Base-by-base conservation (phyloP, 2,329 filamentous ascomycete genomes). In the Diplodia mutila region DNA sequence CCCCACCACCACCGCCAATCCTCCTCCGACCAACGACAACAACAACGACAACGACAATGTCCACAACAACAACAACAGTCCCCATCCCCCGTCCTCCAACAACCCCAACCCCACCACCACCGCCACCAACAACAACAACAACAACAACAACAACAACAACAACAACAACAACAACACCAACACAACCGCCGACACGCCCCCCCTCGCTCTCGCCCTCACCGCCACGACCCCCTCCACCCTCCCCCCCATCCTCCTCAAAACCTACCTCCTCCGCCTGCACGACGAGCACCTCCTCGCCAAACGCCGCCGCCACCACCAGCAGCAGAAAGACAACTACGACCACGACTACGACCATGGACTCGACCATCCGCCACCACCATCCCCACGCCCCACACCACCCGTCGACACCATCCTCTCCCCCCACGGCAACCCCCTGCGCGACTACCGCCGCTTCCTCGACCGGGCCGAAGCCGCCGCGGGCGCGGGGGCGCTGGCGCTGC, bases 361-460 rank as follows among this genome's bases (percentile, higher is more conserved):
- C n/a, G 14, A n/a, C 39, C 39, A 7, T 3, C 32, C 2, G 7
- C 48, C 21, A 51, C 48, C 23, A 2, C n/a, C 6, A 12, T 5
- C n/a, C 27, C 51, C 5, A 7, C 16, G 4, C 1, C 51, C 25
- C 51, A 27, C 2, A 11, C 14, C 51, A 7, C 51, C 51, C 51
- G n/a, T 4, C 27, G 51, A 53, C 51, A 53, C 51, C 14, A 12
- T 53, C 16, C 51, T 53, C 51, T 53, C 51, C 3, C 4, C 3
- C 51, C 23, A 32, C 7, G 51, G 51, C 51, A 29, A 25, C 27
- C 51, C 51, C 1, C 25, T 53, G 1, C 51, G 16, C 51, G 51
- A 53, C 51, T 53, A 53, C 51, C 51, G 18, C 14, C 51, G 51
- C 51, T 53, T 53, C 27, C 51, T 53, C 51, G 51, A 53, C 51